phyloP scores from a whole-genome alignment of 768 basidiomycete species.

The Cantharellus cinnabarinus region DNA sequence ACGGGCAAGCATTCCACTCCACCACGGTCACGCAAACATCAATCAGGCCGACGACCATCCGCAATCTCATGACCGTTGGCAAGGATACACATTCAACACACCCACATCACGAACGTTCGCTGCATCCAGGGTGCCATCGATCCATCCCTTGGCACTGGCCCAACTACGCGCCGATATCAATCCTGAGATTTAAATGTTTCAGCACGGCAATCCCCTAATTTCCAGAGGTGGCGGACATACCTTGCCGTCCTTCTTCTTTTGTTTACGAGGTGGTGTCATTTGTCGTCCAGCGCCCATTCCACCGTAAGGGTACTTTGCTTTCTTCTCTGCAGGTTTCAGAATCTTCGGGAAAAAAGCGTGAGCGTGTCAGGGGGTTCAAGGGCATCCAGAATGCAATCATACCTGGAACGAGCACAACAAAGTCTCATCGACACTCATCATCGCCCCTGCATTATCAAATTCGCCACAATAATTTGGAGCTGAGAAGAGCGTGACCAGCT shows the following conservation, averaged over 20 bases:
- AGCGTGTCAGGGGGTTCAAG: not conserved
- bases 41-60: too few species aligned
- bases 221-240: not conserved
- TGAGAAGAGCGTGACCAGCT: conserved; percentile 90
- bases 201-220: too few species aligned
- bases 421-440: conserved; percentile 99
- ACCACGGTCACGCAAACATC: too few species aligned
- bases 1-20: too few species aligned
- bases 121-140: too few species aligned
- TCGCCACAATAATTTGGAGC: conserved; percentile 91
- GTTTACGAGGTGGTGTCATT: conserved; percentile 90
- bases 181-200: too few species aligned
- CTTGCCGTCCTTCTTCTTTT: conserved; percentile 78
- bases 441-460: conserved; percentile 98
- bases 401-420: conserved; percentile 97
- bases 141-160: too few species aligned
- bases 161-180: too few species aligned
- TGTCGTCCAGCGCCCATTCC: conserved; percentile 54
- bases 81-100: too few species aligned
- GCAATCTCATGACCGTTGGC: too few species aligned
- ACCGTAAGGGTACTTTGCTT: conserved; percentile 77
- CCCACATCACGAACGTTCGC: too few species aligned
- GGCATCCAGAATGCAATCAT: conserved; percentile 10
- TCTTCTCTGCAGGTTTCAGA: conserved; percentile 97
- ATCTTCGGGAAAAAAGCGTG: conserved; percentile 34